Conservation (phyloP, 2,329 filamentous ascomycete genomes). For the Pseudodiploospora longispora region DNA sequence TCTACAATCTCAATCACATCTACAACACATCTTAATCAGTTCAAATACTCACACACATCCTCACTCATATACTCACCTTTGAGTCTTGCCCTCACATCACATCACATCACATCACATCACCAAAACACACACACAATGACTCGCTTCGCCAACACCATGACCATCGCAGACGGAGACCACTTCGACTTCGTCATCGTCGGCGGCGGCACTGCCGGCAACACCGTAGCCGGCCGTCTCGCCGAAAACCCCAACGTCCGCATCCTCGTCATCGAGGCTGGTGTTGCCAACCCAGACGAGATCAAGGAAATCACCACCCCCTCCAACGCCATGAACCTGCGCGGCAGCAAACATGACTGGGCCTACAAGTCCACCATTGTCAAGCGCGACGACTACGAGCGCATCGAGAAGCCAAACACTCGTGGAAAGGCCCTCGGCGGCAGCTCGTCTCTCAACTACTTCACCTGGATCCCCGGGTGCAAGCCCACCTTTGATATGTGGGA, state of each 20-base stretch:
- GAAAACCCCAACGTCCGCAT: constrained; percentile 30
- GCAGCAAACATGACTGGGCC: constrained; percentile 49
- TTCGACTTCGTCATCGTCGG: constrained; percentile 26
- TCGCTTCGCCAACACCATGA: constrained; percentile 3
- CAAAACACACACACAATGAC: no score
- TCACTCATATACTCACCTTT: neutral
- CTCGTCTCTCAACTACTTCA: constrained; percentile 54
- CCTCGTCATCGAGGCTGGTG: constrained; percentile 40
- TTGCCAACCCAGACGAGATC: constrained; percentile 38
- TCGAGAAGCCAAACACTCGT: constrained; percentile 56
- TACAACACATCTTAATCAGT: no score
- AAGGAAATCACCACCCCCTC: constrained; percentile 46
- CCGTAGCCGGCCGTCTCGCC: constrained; percentile 28
- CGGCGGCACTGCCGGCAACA: constrained; percentile 28
- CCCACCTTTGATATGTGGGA: constrained; percentile 59
- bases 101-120: no score
- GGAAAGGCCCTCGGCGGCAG: constrained; percentile 53
- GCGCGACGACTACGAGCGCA: constrained; percentile 48
- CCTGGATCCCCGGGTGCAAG: constrained; percentile 51
- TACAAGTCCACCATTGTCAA: constrained; percentile 57
- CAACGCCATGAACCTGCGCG: constrained; percentile 43
- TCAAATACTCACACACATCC: no score
- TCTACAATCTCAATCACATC: no score
- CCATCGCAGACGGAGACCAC: constrained; percentile 6
- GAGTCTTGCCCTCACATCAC: neutral